A percentile compares a stretch with the other conserved stretches of the same genome.
These are phyloP conservation scores for Colletotrichum aenigma DNA, from an alignment of 2,329 filamentous ascomycete genomes.

Conservation along the genomic window DNA sequence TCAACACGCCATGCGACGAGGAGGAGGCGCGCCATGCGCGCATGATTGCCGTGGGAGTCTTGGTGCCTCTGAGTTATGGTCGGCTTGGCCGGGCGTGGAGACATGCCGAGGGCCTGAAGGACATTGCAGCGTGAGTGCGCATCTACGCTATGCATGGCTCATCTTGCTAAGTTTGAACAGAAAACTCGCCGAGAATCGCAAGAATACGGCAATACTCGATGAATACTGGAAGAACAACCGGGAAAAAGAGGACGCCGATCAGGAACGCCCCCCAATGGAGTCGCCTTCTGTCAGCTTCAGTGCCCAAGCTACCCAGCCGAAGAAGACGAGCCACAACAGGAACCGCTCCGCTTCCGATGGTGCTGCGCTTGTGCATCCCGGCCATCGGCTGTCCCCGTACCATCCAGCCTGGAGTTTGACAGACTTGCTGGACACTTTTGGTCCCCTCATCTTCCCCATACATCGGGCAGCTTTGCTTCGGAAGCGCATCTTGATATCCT, in stretches of 20 bases:
- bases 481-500: constrained; percentile 86
- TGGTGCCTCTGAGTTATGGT: constrained; percentile 86
- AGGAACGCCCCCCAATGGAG: constrained; percentile 48
- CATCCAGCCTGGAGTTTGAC: constrained; percentile 88
- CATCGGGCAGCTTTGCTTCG: constrained; percentile 85
- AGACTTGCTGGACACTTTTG: constrained; percentile 80
- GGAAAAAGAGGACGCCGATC: constrained; percentile 40
- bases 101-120: constrained; percentile 78
- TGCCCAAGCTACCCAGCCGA: constrained; percentile 35
- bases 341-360: constrained; percentile 68
- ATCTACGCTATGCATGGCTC: constrained; percentile 20
- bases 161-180: constrained; percentile 37
- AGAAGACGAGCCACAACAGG: constrained; percentile 50
- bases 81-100: constrained; percentile 88
- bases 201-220: constrained; percentile 68
- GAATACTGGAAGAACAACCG: constrained; percentile 78
- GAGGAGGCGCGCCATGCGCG: constrained; percentile 81
- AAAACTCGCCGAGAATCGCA: constrained; percentile 67
- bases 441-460: constrained; percentile 89
- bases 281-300: constrained; percentile 53
- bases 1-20: constrained; percentile 81
- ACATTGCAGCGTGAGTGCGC: constrained; percentile 68
- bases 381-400: constrained; percentile 73
- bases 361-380: constrained; percentile 59
- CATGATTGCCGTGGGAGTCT: constrained; percentile 89